These are phyloP conservation scores for Trypanosoma conorhini DNA, from an alignment of 208 protist genomes.

Conservation along the genomic window DNA sequence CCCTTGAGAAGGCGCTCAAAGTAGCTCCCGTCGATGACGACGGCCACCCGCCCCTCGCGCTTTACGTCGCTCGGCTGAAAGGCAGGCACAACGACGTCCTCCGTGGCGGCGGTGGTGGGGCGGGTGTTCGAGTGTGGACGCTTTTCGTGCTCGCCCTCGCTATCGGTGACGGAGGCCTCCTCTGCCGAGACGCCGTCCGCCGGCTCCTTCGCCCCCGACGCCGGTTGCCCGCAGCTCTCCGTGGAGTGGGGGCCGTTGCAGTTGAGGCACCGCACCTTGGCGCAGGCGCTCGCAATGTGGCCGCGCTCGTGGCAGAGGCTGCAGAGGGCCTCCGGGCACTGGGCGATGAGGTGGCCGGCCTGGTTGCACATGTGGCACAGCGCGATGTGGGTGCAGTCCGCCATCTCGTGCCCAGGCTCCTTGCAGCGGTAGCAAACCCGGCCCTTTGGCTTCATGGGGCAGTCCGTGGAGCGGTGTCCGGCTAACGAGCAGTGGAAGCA, in stretches of 20 bases:
- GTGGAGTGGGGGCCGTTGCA: slow-evolving; percentile 51
- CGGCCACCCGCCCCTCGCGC: slow-evolving; percentile 53
- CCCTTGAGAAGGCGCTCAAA: slow-evolving; percentile 76
- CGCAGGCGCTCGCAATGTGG: slow-evolving; percentile 74
- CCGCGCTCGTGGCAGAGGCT: slow-evolving; percentile 74
- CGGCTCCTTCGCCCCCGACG: not conserved
- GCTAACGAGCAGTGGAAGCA: slow-evolving; percentile 87
- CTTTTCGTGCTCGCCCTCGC: slow-evolving; percentile 7
- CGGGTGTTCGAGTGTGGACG: not conserved
- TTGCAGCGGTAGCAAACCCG: slow-evolving; percentile 90
- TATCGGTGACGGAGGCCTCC: slow-evolving; percentile 2
- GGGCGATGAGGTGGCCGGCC: slow-evolving; percentile 71
- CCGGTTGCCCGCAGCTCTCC: slow-evolving; percentile 27
- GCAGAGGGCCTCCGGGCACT: slow-evolving; percentile 75
- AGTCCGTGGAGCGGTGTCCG: slow-evolving; percentile 79
- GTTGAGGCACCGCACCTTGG: slow-evolving; percentile 41
- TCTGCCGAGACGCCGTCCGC: not conserved
- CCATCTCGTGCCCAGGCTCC: slow-evolving; percentile 83
- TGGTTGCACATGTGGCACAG: slow-evolving; percentile 83
- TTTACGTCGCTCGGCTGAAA: slow-evolving; percentile 38
- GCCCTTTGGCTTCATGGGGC: slow-evolving; percentile 67
- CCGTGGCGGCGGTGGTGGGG: not conserved
- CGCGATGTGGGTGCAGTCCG: slow-evolving; percentile 68
- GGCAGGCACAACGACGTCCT: slow-evolving; percentile 26
- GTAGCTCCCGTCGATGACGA: slow-evolving; percentile 86